Evolutionary conservation across 75 land plant species (phyloP).

Genomic region (Pinus taeda): DNA sequence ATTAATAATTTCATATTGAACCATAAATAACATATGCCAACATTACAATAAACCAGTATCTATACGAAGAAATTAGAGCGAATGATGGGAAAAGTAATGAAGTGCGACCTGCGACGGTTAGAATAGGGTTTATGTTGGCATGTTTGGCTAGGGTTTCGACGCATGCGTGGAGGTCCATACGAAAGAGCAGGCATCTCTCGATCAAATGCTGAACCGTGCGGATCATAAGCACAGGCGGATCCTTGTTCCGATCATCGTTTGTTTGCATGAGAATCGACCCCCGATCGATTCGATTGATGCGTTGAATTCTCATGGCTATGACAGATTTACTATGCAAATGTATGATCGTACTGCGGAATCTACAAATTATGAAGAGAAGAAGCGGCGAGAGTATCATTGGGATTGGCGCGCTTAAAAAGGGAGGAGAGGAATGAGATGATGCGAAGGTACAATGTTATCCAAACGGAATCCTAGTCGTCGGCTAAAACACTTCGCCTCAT

Average conservation of each 20-base stretch:
- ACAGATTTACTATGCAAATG: not conserved
- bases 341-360: not conserved
- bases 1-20: too few relatives aligned
- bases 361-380: not conserved
- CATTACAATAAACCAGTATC: not conserved
- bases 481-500: not conserved
- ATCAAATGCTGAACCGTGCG: conserved; percentile 60
- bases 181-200: conserved; percentile 52
- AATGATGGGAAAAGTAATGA: not conserved
- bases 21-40: too few relatives aligned
- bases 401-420: too few relatives aligned
- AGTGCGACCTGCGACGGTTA: conserved; percentile 52
- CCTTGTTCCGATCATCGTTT: not conserved
- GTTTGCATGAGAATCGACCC: not conserved
- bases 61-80: not conserved
- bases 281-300: not conserved
- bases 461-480: not conserved
- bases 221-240: not conserved
- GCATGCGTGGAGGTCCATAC: conserved; percentile 53
- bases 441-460: too few relatives aligned
- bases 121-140: conserved; percentile 50
- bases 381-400: not conserved
- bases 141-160: conserved; percentile 50
- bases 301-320: not conserved
- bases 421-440: too few relatives aligned